These are phyloP conservation scores for Suhomyces taliae DNA, from an alignment of 1,139 yeast species.

Conservation along the genomic window DNA sequence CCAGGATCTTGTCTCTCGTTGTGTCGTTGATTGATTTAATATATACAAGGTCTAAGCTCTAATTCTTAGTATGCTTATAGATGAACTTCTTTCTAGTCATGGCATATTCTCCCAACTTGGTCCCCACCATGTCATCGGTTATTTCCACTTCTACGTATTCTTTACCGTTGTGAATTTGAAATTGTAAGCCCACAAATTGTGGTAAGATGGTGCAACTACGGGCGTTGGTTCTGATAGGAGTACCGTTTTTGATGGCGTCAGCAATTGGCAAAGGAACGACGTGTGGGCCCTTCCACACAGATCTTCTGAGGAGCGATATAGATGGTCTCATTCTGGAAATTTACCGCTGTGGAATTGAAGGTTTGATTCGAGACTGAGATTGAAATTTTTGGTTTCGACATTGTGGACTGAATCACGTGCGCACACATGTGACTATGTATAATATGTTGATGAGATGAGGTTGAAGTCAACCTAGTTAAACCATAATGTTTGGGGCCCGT, in stretches of 20 bases:
- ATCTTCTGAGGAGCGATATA: conserved; percentile 53
- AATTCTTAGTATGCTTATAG: conserved; percentile 72
- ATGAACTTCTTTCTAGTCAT: conserved; percentile 86
- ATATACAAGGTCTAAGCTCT: conserved; percentile 12
- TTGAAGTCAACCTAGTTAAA: background rate
- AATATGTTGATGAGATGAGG: conserved; percentile 3
- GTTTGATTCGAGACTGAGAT: background rate
- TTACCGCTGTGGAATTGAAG: background rate
- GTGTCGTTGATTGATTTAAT: background rate
- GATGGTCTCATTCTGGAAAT: conserved; percentile 55
- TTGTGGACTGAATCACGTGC: conserved; percentile 2
- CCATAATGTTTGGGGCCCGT: conserved; percentile 62
- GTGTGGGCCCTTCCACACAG: conserved; percentile 93
- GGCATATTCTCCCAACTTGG: conserved; percentile 92
- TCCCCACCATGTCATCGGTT: conserved; percentile 97
- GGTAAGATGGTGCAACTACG: conserved; percentile 93
- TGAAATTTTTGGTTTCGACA: conserved; percentile 1
- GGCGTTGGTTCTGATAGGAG: conserved; percentile 92
- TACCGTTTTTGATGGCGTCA: conserved; percentile 75
- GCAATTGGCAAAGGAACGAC: conserved; percentile 91
- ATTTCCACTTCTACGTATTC: conserved; percentile 88
- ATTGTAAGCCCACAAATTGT: conserved; percentile 89
- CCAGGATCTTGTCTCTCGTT: background rate
- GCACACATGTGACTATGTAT: background rate
- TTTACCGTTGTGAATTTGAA: conserved; percentile 94